Evolutionary conservation across 768 basidiomycete species (phyloP), one percentile per base, ranked within the genome.

Genomic region (Cystofilobasidium ferigula): DNA sequence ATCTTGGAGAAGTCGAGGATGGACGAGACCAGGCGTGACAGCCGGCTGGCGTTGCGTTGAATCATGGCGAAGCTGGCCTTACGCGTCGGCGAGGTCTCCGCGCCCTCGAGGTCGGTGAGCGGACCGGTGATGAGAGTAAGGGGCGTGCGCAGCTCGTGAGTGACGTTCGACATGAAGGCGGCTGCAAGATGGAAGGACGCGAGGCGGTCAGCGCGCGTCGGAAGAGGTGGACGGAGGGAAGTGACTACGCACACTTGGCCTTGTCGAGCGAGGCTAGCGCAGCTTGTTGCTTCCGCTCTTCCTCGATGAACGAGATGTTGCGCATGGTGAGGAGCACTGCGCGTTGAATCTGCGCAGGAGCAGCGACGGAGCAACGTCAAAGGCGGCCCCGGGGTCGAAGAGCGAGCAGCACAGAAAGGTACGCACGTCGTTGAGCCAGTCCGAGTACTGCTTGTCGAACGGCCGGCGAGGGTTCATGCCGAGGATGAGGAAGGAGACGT

Each of bases 1-100:
- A 61, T 53, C 22, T 34, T 18, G 22, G 35, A 76, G 67, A 78
- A 78, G 68, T 79, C 78, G 76, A 78, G 76, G 20, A 79, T 63
- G 16, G 76, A 73, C 40, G 76, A 74, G 35, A 79, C 76, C 9
- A 79, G 70, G 16, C 78, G 72, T 6, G 71, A 64, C 3, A 79
- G 66, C 28, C 78, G 69, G 24, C 72, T 71, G 24, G 76, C 72
- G 68, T 78, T 79, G 16, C 77, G 70, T 10, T 63, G 61, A 1
- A 72, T 69, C 32, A 72, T 38, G 18, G 62, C 51, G 57, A 43
- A 59, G 22, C 12, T 64, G 13, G 68, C 64, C 54, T 72, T 71
- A 32, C 70, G 59, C 42, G 57, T 69, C n/a, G 67, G 22, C 0
- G 74, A 69, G 30, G 59, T 61, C n/a, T 61, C 63, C 22, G 58